Conservation (phyloP, 2,329 filamentous ascomycete species). For the Endoconidiophora laricicola region DNA sequence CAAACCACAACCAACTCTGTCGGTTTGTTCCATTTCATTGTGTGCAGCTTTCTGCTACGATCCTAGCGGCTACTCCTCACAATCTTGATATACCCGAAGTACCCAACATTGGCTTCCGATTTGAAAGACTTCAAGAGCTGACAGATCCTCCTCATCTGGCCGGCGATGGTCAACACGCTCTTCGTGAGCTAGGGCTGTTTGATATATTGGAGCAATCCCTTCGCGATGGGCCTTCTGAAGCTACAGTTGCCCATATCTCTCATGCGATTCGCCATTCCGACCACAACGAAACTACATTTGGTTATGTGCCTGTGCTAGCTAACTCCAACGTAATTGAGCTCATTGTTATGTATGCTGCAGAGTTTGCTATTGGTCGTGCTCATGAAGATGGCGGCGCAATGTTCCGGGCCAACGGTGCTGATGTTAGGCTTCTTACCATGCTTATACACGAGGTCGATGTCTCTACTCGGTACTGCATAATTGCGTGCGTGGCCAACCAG, state of each 20-base stretch:
- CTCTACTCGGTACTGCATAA: slow-evolving; percentile 68
- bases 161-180: slow-evolving; percentile 41
- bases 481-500: slow-evolving; percentile 78
- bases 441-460: slow-evolving; percentile 58
- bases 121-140: slow-evolving; percentile 61
- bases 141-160: slow-evolving; percentile 48
- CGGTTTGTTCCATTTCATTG: slow-evolving; percentile 69
- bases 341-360: slow-evolving; percentile 67
- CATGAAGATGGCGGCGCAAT: slow-evolving; percentile 41
- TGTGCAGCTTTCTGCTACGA: slow-evolving; percentile 73
- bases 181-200: slow-evolving; percentile 39
- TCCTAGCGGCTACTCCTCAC: slow-evolving; percentile 68
- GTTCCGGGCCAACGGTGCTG: slow-evolving; percentile 27
- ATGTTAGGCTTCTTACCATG: slow-evolving; percentile 57
- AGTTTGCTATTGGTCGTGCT: slow-evolving; percentile 47
- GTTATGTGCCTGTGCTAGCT: slow-evolving; percentile 48
- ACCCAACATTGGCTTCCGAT: slow-evolving; percentile 55
- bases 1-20: slow-evolving; percentile 70
- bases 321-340: slow-evolving; percentile 62
- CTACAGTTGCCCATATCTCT: slow-evolving; percentile 59
- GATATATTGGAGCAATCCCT: slow-evolving; percentile 42
- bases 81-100: slow-evolving; percentile 56
- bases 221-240: slow-evolving; percentile 47
- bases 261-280: slow-evolving; percentile 47
- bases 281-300: slow-evolving; percentile 43